Evolutionary conservation across 129 eudicot species (phyloP), one percentile per base, ranked within the genome.

Genomic region (Calendula officinalis): DNA sequence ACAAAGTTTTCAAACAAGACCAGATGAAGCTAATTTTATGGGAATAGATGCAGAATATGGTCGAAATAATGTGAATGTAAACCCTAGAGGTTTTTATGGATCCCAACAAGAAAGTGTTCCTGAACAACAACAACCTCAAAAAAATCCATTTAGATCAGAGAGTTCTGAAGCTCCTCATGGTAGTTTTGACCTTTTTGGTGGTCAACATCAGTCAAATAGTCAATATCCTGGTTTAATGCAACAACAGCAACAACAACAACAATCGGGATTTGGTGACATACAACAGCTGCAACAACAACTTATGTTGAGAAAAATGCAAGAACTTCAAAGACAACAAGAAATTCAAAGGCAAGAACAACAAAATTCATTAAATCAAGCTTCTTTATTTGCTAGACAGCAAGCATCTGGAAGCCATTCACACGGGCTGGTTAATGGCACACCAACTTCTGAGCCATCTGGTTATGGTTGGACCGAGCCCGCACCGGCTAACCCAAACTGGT

Each of bases 261-360:
- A 84, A 52, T 61, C 94, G 44, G 90, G 94, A 32, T 60, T 74
- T 53, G 64, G 73, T 67, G 90, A 84, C 53, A 77, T 80, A 72
- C 98, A 84, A 61, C 83, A 76, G 59, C 35, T 84, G 63, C 98
- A 92, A 51, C 96, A 88, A 22, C 96, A 88, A 66, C 76, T 83
- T 3, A 85, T 88, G 80, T 53, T 79, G 27, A 77, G 67, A 73
- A 89, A 83, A 61, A 83, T 88, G 95, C 95, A 92, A 83, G 98
- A 92, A 64, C 81, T 87, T 75, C 90, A 84, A 50, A 78, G 87
- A 73, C 90, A 82, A 52, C 86, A 88, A 75, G 91, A 85, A 54
- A 71, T 78, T 71, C 91, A 83, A 59, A 77, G 86, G 75, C 95
- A 86, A 72, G 83, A 78, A 52, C 86, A 82, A 47, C 86, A 75